These are phyloP conservation scores for Psilocybe sp. DNA, from an alignment of 768 basidiomycete species.

Conservation along the genomic window DNA sequence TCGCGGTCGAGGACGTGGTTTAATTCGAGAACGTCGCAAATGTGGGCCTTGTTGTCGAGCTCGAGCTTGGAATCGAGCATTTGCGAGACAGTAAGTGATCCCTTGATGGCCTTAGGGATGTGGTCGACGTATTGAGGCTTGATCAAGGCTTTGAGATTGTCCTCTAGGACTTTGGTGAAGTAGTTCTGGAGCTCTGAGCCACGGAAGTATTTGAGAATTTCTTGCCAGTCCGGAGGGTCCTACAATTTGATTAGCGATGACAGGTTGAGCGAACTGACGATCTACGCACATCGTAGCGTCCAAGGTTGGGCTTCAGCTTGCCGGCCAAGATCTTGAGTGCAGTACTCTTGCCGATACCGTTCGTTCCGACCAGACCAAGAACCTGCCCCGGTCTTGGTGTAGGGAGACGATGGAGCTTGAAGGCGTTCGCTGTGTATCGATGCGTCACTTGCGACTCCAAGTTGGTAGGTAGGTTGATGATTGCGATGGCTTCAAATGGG, in stretches of 20 bases:
- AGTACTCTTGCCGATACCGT: conserved; percentile 99
- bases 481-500: conserved; percentile 97
- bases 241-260: conserved; percentile 23
- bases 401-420: conserved; percentile 97
- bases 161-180: conserved; percentile 98
- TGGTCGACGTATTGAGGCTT: conserved; percentile 99
- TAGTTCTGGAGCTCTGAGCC: conserved; percentile 99
- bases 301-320: conserved; percentile 96
- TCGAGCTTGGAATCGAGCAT: conserved; percentile 95
- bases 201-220: conserved; percentile 97
- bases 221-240: conserved; percentile 99
- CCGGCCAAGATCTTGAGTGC: conserved; percentile 96
- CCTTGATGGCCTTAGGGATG: conserved; percentile 95
- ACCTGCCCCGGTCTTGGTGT: conserved; percentile 98
- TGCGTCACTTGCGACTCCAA: conserved; percentile 95
- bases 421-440: conserved; percentile 96
- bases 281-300: conserved; percentile 83
- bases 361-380: conserved; percentile 96
- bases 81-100: conserved; percentile 74
- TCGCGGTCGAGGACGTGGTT: conserved; percentile 85
- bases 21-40: conserved; percentile 86
- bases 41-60: conserved; percentile 80
- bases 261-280: conserved; percentile 1
- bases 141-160: conserved; percentile 97
- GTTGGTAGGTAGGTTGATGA: conserved; percentile 98